These are phyloP conservation scores for Aureobasidium sp. DNA, from an alignment of 2,329 filamentous ascomycete species.

Conservation along the genomic window DNA sequence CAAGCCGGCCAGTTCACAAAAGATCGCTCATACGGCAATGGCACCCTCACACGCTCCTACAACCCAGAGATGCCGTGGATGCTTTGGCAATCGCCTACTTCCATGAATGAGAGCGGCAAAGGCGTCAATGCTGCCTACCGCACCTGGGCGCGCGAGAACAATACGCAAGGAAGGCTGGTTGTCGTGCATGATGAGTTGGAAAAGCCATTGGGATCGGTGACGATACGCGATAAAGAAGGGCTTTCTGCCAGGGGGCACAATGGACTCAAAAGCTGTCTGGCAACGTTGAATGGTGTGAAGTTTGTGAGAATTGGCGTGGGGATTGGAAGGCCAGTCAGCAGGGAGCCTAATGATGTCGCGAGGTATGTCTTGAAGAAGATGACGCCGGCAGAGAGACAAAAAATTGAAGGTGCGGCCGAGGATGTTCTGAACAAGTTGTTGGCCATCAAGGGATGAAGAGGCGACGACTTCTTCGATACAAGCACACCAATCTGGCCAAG, in stretches of 20 bases:
- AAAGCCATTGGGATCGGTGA: conserved; percentile 57
- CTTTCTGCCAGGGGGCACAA: conserved; percentile 38
- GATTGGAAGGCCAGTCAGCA: conserved; percentile 70
- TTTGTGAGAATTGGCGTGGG: conserved; percentile 63
- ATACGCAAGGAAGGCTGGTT: conserved; percentile 48
- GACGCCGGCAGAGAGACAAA: conserved; percentile 40
- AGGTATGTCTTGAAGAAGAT: conserved; percentile 70
- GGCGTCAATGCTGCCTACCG: conserved; percentile 61
- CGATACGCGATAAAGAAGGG: conserved; percentile 47
- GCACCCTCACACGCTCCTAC: conserved; percentile 9
- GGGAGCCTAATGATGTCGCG: conserved; percentile 60
- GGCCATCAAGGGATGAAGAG: conserved; percentile 18
- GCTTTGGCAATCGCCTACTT: conserved; percentile 63
- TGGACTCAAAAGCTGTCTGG: conserved; percentile 55
- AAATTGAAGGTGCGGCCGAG: conserved; percentile 23
- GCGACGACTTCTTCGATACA: not conserved
- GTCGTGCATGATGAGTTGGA: conserved; percentile 89
- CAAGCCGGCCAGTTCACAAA: conserved; percentile 23
- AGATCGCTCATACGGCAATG: conserved; percentile 29
- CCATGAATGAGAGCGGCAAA: conserved; percentile 79
- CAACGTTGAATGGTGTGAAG: conserved; percentile 84
- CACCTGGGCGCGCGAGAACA: conserved; percentile 37
- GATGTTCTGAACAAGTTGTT: conserved; percentile 31
- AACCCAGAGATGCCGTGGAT: conserved; percentile 40
- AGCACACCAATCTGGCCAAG: not conserved